Percentiles rank a stretch among this genome's conserved stretches.
These are phyloP conservation scores for Inonotus hispidus DNA, from an alignment of 1,284 basidiomycete species.

Conservation along the genomic window DNA sequence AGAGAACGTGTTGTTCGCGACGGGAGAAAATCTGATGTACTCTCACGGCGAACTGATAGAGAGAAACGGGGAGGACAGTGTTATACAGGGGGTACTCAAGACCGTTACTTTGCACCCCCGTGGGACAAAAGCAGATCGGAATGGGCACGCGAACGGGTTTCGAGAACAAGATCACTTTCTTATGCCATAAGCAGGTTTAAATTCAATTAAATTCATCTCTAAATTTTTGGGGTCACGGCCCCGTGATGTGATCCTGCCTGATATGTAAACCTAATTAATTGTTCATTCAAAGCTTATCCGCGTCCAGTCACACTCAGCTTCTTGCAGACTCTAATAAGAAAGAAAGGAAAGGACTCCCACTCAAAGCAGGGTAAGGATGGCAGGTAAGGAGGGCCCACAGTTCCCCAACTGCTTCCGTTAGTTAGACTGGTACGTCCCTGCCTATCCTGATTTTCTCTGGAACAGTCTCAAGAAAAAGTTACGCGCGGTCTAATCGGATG, in stretches of 20 bases:
- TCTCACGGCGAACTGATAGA: not conserved
- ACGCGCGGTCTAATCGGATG: not conserved
- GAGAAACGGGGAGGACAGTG: not conserved
- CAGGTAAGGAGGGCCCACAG: too few species aligned
- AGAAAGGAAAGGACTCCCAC: too few species aligned
- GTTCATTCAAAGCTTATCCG: too few species aligned
- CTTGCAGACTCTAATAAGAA: too few species aligned
- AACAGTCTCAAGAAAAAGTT: not conserved
- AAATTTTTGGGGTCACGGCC: not conserved
- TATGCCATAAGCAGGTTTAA: not conserved
- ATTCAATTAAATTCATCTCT: not conserved
- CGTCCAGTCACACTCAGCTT: too few species aligned
- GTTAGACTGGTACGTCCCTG: not conserved
- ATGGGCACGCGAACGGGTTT: not conserved
- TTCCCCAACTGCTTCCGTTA: not conserved
- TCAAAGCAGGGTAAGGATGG: too few species aligned
- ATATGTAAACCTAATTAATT: not conserved
- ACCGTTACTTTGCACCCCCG: not conserved
- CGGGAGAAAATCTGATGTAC: not conserved
- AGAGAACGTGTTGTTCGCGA: not conserved
- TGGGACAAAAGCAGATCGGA: not conserved
- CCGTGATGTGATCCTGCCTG: not conserved
- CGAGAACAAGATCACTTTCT: not conserved
- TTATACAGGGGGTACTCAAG: not conserved
- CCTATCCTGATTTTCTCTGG: not conserved